phyloP scores from a whole-genome alignment of 495 filamentous ascomycete species.

The Aspergillus funiculosus region DNA sequence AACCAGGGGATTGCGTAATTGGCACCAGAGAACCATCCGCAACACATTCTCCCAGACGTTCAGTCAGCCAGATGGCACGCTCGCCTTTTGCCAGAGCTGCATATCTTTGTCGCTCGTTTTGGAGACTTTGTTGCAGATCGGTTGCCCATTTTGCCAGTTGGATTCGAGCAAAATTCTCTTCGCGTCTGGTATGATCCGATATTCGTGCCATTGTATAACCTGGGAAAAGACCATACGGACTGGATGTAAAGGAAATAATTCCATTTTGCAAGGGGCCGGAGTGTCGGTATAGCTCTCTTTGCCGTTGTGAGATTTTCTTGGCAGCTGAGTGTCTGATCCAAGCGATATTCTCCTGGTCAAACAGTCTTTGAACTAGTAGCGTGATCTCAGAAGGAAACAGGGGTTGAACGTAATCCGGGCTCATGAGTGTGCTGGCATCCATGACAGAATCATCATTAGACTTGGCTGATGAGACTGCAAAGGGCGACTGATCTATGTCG shows the following conservation, averaged over 20 bases:
- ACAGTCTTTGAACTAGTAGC: constrained; percentile 63
- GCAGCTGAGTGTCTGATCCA: constrained; percentile 83
- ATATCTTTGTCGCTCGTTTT: constrained; percentile 74
- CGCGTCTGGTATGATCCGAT: constrained; percentile 62
- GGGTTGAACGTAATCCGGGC: constrained; percentile 84
- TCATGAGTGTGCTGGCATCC: constrained; percentile 96
- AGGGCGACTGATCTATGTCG: constrained; percentile 45
- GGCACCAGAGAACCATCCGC: constrained; percentile 63
- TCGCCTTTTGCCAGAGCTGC: constrained; percentile 65
- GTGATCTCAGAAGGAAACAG: constrained; percentile 71
- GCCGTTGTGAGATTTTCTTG: constrained; percentile 76
- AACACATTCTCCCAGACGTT: constrained; percentile 67
- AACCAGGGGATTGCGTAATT: constrained; percentile 34
- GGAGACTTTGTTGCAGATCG: constrained; percentile 77
- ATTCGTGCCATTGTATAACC: constrained; percentile 67
- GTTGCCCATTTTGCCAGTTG: constrained; percentile 84
- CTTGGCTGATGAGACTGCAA: constrained; percentile 74
- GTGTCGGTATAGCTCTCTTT: constrained; percentile 21
- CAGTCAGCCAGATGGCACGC: constrained; percentile 71
- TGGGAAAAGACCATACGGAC: constrained; percentile 34
- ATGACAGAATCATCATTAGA: constrained; percentile 78
- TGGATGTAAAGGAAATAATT: constrained; percentile 21
- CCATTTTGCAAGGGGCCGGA: constrained; percentile 13
- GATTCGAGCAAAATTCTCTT: constrained; percentile 72
- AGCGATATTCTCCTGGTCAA: constrained; percentile 73